Conservation (phyloP, 495 filamentous ascomycete species). For the Aspergillus hancockii region DNA sequence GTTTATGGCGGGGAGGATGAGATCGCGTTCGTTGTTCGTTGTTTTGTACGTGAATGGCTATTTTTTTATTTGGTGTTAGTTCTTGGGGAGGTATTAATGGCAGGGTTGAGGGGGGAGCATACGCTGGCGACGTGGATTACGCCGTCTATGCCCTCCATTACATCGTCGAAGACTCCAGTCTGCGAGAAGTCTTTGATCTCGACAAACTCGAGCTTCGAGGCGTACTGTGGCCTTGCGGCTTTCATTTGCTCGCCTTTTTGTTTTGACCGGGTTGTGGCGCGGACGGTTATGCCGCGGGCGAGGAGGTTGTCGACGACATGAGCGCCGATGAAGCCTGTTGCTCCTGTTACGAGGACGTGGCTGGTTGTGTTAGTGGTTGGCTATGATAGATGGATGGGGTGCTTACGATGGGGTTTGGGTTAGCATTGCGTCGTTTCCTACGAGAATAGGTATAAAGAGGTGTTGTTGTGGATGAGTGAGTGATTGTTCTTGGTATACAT, state of each 20-base stretch:
- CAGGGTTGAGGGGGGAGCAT: conserved; percentile 9
- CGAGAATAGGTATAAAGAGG: background rate
- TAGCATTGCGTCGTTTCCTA: background rate
- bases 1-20: conserved; percentile 72
- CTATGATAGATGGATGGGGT: background rate
- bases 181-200: conserved; percentile 39
- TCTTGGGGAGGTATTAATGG: too few relatives aligned
- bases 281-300: conserved; percentile 34
- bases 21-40: conserved; percentile 61
- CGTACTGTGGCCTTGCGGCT: conserved; percentile 30
- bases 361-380: background rate
- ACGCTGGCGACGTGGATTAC: conserved; percentile 46
- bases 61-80: background rate
- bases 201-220: conserved; percentile 34
- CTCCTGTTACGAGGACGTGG: conserved; percentile 42
- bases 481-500: background rate
- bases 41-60: conserved; percentile 1
- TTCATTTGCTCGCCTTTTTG: conserved; percentile 35
- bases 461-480: background rate
- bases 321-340: conserved; percentile 44
- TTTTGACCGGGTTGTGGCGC: conserved; percentile 36
- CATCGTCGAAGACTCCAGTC: conserved; percentile 35
- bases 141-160: conserved; percentile 35
- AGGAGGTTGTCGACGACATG: conserved; percentile 41
- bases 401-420: background rate